Evolutionary conservation across 2,329 filamentous ascomycete species (phyloP).

Genomic region (Kalmusia sp.): DNA sequence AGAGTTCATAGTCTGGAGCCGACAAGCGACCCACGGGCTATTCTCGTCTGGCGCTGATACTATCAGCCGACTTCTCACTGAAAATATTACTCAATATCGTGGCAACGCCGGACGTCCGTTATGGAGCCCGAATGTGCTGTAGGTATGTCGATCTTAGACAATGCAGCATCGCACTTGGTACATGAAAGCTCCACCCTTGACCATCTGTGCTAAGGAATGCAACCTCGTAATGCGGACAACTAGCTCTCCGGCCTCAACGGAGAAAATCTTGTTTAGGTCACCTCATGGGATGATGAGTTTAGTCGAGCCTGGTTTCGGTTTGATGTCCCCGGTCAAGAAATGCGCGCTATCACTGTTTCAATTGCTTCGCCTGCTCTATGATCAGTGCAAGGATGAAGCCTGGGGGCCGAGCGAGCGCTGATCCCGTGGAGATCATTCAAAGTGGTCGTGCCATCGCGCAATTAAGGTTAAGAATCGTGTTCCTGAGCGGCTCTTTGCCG

Average conservation of each 20-base stretch:
- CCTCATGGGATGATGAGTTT: neutral
- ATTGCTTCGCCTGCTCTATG: neutral
- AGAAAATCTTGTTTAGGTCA: neutral
- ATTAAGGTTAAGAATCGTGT: constrained; percentile 2
- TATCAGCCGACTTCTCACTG: constrained; percentile 30
- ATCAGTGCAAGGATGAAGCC: constrained; percentile 2
- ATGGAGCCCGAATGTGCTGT: constrained; percentile 7
- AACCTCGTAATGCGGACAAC: constrained; percentile 8
- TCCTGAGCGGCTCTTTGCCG: constrained; percentile 9
- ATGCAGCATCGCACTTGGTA: neutral
- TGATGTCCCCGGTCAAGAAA: neutral
- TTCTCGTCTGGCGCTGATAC: constrained; percentile 16
- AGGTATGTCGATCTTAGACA: constrained; percentile 5
- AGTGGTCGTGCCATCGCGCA: neutral
- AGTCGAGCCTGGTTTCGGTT: neutral
- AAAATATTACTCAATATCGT: constrained; percentile 17
- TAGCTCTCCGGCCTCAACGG: neutral
- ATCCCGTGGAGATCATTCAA: constrained; percentile 5
- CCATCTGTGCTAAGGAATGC: constrained; percentile 1
- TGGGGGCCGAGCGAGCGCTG: constrained; percentile 5
- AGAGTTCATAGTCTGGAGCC: constrained; percentile 22
- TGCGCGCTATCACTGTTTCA: constrained; percentile 3
- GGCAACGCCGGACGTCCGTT: neutral
- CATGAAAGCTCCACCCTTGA: neutral
- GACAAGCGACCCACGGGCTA: constrained; percentile 20